Base-by-base conservation (phyloP, 1,139 yeast species). In the Pichia norvegensis region DNA sequence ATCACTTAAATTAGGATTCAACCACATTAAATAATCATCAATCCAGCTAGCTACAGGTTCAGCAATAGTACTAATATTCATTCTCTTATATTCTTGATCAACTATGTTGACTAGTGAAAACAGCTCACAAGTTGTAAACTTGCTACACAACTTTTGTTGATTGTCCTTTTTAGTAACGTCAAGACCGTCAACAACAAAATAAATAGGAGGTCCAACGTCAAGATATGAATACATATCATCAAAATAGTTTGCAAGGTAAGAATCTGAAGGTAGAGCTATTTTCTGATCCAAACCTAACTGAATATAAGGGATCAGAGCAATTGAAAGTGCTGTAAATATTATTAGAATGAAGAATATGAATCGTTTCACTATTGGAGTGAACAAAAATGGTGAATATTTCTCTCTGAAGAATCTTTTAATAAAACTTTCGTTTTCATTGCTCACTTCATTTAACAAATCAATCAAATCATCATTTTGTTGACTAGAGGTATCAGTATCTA, bases 1-100 rank as follows among this genome's bases (percentile, higher is more conserved):
- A 55, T 85, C 84, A 54, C 83, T 94, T 44, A 90, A 70, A 40
- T 76, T 76, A 0, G 98, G 98, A 59, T 88, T 88, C 50, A 90
- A 67, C 85, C 94, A 92, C 41, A 80, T 74, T 52, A 92, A 71
- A 60, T 79, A 90, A 60, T 92, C 97, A 63, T 92, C 98, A 44
- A 88, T 68, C 97, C 97, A 92, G 56, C 84, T 83, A 1, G 96
- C 80, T 2, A 87, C 77, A 0, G 97, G 96, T 42, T 85, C 94
- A 1, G 76, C 74, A 40, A 92, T 72, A 13, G 83, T 81, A 0
- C 94, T 82, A 9, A 69, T 58, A 2, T 76, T 68, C 0, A 80
- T 70, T 41, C 96, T 67, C 52, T 80, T 78, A 46, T 84, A 76
- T 60, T 92, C 98, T 61, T 86, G 94, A 56, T 88, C 95, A 40